Conservation (phyloP, 306 rosid species). For the Crotalaria pallida region DNA sequence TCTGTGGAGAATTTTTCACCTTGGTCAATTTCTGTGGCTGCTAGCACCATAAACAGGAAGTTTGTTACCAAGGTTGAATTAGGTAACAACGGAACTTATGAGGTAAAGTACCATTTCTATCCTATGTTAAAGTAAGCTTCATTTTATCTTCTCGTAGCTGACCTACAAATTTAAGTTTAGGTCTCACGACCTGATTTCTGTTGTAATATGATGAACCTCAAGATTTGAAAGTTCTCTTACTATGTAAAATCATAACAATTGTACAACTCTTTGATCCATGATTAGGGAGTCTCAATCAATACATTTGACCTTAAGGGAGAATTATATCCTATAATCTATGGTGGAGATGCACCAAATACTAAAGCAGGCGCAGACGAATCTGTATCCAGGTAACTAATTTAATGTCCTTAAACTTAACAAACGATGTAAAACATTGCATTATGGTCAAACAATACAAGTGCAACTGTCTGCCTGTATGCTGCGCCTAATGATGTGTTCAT, state of each 20-base stretch:
- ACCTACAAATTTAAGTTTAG: too few relatives aligned
- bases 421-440: neutral
- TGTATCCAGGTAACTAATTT: constrained; percentile 23
- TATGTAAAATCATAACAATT: neutral
- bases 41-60: constrained; percentile 37
- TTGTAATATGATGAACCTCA: neutral
- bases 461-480: neutral
- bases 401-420: neutral
- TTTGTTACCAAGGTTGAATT: constrained; percentile 34
- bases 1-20: constrained; percentile 32
- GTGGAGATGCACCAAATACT: constrained; percentile 28
- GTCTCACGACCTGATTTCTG: too few relatives aligned
- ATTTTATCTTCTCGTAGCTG: too few relatives aligned
- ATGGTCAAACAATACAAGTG: neutral
- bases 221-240: neutral
- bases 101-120: constrained; percentile 26
- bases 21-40: constrained; percentile 48
- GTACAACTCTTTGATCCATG: neutral
- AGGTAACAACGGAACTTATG: constrained; percentile 29
- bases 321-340: constrained; percentile 24
- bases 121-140: neutral
- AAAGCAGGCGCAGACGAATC: neutral
- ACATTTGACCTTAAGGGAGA: constrained; percentile 22
- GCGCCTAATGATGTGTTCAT: too few relatives aligned
- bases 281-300: constrained; percentile 32